A percentile compares a stretch with the other conserved stretches of the same genome.
Evolutionary conservation across 164 flowering plant genomes (phyloP).

Genomic region (Vitis rotundifolia): DNA sequence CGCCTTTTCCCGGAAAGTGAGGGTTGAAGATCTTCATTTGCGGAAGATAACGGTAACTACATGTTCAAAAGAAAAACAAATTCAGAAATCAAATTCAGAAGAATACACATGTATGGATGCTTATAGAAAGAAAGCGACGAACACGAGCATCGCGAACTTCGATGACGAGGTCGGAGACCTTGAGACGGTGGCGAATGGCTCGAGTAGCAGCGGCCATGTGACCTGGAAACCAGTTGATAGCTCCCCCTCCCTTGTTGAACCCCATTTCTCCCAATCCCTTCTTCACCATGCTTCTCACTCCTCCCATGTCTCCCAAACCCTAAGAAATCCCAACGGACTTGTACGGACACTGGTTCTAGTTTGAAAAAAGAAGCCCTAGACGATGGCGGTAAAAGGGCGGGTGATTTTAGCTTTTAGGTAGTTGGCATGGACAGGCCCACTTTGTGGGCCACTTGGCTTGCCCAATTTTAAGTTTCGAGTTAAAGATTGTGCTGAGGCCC

Average conservation of each 20-base stretch:
- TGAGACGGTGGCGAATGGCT: constrained; percentile 88
- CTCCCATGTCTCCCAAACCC: not conserved
- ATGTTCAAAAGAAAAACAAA: not conserved
- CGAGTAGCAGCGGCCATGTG: constrained; percentile 98
- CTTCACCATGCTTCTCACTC: constrained; percentile 38
- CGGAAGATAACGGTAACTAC: constrained; percentile 89
- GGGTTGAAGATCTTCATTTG: constrained; percentile 72
- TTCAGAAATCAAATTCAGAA: not conserved
- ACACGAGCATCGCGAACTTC: constrained; percentile 95
- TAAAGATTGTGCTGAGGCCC: too few relatives aligned
- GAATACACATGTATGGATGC: not conserved
- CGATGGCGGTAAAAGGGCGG: too few relatives aligned
- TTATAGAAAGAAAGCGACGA: constrained; percentile 19
- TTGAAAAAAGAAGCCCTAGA: too few relatives aligned
- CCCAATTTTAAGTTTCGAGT: too few relatives aligned
- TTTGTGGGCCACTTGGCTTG: too few relatives aligned
- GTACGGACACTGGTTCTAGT: too few relatives aligned
- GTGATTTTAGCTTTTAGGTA: too few relatives aligned
- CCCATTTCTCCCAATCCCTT: constrained; percentile 72
- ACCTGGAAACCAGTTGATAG: constrained; percentile 92
- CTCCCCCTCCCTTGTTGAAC: constrained; percentile 64
- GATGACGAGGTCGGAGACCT: constrained; percentile 85
- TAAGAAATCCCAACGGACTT: too few relatives aligned
- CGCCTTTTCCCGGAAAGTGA: constrained; percentile 69
- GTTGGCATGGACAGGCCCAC: too few relatives aligned